These are phyloP conservation scores for Vitis amurensis DNA, from an alignment of 164 flowering plant species.

Conservation along the genomic window DNA sequence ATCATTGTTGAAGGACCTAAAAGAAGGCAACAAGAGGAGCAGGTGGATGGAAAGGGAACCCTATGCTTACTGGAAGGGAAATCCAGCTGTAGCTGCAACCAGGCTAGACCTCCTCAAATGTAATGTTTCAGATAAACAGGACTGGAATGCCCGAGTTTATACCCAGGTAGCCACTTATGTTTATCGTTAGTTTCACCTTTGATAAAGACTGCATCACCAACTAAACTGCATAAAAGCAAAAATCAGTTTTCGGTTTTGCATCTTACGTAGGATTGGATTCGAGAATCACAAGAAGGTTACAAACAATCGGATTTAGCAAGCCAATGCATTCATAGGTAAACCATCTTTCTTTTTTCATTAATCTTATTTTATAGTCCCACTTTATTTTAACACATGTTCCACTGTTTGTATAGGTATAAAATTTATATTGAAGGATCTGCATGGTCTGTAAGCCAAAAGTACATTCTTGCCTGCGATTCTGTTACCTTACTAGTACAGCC, in stretches of 20 bases:
- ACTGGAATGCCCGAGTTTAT: slow-evolving; percentile 65
- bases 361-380: neutral
- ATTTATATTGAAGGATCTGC: slow-evolving; percentile 72
- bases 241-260: neutral
- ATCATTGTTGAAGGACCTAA: slow-evolving; percentile 38
- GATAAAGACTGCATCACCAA: neutral
- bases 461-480: slow-evolving; percentile 74
- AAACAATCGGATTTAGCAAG: slow-evolving; percentile 56
- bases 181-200: no score
- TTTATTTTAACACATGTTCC: neutral
- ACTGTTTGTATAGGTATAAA: slow-evolving; percentile 42
- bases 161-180: slow-evolving; percentile 35
- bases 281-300: slow-evolving; percentile 52
- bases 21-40: slow-evolving; percentile 49
- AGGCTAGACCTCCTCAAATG: slow-evolving; percentile 65
- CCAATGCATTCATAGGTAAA: slow-evolving; percentile 62
- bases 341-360: neutral
- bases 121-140: slow-evolving; percentile 48
- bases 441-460: slow-evolving; percentile 81
- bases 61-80: slow-evolving; percentile 78
- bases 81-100: slow-evolving; percentile 47
- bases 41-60: slow-evolving; percentile 70
- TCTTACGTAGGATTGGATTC: slow-evolving; percentile 52
- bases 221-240: neutral
- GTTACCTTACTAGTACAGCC: slow-evolving; percentile 52